Conservation (phyloP, 192 early-diverging fungal genomes). For the Entophlyctis luteolus region DNA sequence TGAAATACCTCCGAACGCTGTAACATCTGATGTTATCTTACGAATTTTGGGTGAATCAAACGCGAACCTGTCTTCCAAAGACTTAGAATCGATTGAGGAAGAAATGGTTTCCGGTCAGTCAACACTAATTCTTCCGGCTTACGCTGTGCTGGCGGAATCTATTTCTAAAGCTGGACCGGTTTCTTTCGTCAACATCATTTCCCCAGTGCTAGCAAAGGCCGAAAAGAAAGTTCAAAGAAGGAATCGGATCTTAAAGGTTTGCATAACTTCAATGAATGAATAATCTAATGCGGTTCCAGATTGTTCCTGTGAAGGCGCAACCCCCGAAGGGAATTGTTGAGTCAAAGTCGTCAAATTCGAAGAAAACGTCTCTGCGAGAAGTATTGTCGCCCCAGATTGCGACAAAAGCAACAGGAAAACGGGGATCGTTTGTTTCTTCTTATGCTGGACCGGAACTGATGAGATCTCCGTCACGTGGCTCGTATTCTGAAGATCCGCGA, state of each 20-base stretch:
- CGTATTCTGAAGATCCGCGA: not conserved
- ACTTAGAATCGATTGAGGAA: not conserved
- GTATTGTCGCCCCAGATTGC: not conserved
- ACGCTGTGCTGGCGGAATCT: not conserved
- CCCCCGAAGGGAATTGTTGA: not conserved
- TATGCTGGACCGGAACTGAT: not conserved
- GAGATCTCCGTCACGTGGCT: not conserved
- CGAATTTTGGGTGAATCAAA: not conserved
- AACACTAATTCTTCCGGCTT: not conserved
- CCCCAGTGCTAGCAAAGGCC: slow-evolving; percentile 9
- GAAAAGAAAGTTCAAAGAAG: slow-evolving; percentile 4
- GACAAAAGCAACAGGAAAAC: not conserved
- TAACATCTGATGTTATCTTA: not conserved
- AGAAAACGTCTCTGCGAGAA: not conserved
- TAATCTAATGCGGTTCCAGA: not conserved
- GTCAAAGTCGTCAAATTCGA: not conserved
- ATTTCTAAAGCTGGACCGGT: not conserved
- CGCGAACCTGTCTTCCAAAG: not conserved
- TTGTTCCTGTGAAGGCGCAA: not conserved
- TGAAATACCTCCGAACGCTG: not conserved
- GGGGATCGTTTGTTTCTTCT: not conserved
- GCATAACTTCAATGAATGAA: not conserved
- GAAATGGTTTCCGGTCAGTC: not conserved
- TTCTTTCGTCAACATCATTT: slow-evolving; percentile 1
- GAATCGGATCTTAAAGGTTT: not conserved